Percentiles rank a stretch among this genome's conserved stretches.
Conservation (phyloP, 768 basidiomycete species). For the Lepiota subincarnata region DNA sequence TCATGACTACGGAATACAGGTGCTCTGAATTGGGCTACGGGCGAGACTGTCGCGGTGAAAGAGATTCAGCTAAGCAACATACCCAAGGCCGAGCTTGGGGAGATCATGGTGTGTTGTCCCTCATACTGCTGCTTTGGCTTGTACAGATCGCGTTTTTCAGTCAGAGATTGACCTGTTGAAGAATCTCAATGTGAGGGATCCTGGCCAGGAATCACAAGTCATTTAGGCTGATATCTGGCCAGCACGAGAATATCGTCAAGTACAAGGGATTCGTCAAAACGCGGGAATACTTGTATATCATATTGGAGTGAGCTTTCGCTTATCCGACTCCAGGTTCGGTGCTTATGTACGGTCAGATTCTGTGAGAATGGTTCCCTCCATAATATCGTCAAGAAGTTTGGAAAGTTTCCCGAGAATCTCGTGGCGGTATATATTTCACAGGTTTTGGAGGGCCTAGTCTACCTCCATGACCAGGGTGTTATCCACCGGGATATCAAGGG, state of each 20-base stretch:
- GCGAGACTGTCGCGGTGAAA: conserved; percentile 98
- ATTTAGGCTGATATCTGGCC: conserved; percentile 7
- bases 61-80: conserved; percentile 95
- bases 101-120: conserved; percentile 81
- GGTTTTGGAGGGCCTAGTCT: conserved; percentile 91
- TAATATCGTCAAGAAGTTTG: conserved; percentile 93
- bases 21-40: conserved; percentile 91
- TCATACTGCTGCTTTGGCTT: conserved; percentile 8
- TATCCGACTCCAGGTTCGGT: background rate
- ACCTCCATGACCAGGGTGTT: conserved; percentile 98
- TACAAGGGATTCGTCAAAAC: conserved; percentile 98
- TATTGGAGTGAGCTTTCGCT: conserved; percentile 69
- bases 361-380: conserved; percentile 98
- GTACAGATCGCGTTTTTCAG: conserved; percentile 37
- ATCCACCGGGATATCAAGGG: conserved; percentile 99
- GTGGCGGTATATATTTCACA: conserved; percentile 97
- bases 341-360: conserved; percentile 45
- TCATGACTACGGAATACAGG: conserved; percentile 37
- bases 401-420: conserved; percentile 96
- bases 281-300: conserved; percentile 91
- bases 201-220: conserved; percentile 5
- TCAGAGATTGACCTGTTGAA: conserved; percentile 97
- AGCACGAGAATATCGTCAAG: conserved; percentile 98
- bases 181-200: conserved; percentile 77
- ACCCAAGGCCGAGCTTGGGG: conserved; percentile 86